A percentile compares a stretch with the other conserved stretches of the same genome.
These are phyloP conservation scores for Cordyceps tenuipes DNA, from an alignment of 2,329 filamentous ascomycete species.

Conservation along the genomic window DNA sequence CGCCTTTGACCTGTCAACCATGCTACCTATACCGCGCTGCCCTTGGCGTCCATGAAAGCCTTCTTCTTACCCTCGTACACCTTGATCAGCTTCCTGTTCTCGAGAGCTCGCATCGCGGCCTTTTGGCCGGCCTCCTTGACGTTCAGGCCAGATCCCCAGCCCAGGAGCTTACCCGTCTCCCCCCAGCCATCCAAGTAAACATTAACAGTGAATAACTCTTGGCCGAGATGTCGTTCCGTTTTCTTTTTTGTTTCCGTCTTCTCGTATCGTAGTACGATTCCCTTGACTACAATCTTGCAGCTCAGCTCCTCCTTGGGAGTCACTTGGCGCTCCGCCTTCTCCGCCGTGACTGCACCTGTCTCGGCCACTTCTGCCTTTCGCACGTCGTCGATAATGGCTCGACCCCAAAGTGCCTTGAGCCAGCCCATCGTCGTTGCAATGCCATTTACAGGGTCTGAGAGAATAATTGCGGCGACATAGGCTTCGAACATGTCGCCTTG, in stretches of 20 bases:
- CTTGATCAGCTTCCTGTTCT: constrained; percentile 56
- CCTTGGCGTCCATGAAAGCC: constrained; percentile 29
- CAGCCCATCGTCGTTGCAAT: constrained; percentile 55
- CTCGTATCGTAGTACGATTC: constrained; percentile 53
- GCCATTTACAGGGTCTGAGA: constrained; percentile 57
- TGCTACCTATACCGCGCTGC: background rate
- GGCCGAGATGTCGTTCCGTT: constrained; percentile 39
- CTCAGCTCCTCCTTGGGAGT: constrained; percentile 25
- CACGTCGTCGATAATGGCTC: constrained; percentile 50
- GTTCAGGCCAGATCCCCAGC: constrained; percentile 52
- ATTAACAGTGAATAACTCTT: constrained; percentile 54
- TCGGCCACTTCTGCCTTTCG: constrained; percentile 25
- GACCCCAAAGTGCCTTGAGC: constrained; percentile 68
- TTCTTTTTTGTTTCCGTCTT: constrained; percentile 44
- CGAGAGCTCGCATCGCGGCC: constrained; percentile 56
- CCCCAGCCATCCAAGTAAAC: constrained; percentile 63
- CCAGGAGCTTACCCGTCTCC: constrained; percentile 52
- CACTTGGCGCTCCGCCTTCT: background rate
- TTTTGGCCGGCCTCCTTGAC: constrained; percentile 63
- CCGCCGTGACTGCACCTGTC: constrained; percentile 12
- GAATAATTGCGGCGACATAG: constrained; percentile 71
- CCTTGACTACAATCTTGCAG: constrained; percentile 42
- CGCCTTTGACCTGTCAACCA: background rate
- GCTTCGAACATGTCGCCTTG: constrained; percentile 86
- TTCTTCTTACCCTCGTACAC: constrained; percentile 40